phyloP scores from a whole-genome alignment of 345 rosid genomes.

The Cardamine occulta region DNA sequence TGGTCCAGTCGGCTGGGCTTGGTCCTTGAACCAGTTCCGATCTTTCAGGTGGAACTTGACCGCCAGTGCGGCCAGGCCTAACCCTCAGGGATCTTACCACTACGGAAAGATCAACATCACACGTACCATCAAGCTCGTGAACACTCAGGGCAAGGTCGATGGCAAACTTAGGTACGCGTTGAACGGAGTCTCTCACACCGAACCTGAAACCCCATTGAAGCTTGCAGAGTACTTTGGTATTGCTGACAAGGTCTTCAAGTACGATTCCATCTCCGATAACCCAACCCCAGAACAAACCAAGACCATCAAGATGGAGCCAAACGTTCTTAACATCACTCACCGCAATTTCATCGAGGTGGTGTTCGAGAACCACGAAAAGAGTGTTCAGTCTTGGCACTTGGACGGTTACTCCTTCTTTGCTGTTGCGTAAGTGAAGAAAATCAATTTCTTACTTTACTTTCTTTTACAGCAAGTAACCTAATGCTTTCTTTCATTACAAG shows the following conservation, averaged over 20 bases:
- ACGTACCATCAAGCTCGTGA: constrained; percentile 65
- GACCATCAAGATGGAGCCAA: constrained; percentile 43
- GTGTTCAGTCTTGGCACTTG: constrained; percentile 70
- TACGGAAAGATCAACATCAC: constrained; percentile 70
- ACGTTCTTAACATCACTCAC: constrained; percentile 66
- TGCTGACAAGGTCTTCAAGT: constrained; percentile 59
- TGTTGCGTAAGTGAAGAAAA: constrained; percentile 62
- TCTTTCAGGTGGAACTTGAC: constrained; percentile 82
- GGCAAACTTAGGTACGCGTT: constrained; percentile 66
- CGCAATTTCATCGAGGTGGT: constrained; percentile 73
- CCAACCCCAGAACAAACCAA: constrained; percentile 44
- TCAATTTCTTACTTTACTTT: background rate
- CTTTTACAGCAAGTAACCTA: background rate
- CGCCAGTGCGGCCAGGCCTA: constrained; percentile 82
- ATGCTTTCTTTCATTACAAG: background rate
- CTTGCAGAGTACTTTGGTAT: constrained; percentile 65
- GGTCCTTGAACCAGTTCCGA: constrained; percentile 78
- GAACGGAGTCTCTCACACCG: constrained; percentile 64
- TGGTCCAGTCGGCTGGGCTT: constrained; percentile 70
- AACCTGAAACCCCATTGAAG: constrained; percentile 66
- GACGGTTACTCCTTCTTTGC: constrained; percentile 82
- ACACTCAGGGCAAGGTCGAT: constrained; percentile 49
- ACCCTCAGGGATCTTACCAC: constrained; percentile 84
- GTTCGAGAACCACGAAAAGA: constrained; percentile 77
- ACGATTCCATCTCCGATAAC: constrained; percentile 49